Evolutionary conservation across 495 filamentous ascomycete genomes (phyloP).

Genomic region (Aspergillus bridgeri): DNA sequence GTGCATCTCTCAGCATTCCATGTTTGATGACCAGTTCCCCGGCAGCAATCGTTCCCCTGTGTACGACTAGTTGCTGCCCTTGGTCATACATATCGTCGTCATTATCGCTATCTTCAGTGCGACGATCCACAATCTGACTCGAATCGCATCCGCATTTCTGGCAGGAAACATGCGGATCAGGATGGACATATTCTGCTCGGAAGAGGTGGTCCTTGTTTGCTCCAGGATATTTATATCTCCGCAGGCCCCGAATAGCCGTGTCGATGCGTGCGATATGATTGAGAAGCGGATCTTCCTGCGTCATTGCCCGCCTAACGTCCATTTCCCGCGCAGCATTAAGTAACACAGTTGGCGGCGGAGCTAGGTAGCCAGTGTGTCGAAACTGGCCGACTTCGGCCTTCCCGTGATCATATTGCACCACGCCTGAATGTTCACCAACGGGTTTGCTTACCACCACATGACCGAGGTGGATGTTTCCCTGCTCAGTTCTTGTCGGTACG

Average conservation of each 20-base stretch:
- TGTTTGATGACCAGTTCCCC: no score
- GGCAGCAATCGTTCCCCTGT: no score
- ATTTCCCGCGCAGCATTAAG: conserved; percentile 19
- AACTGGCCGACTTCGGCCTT: conserved; percentile 22
- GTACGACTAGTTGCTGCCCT: no score
- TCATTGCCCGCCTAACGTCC: conserved; percentile 6
- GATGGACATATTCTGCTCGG: conserved; percentile 21
- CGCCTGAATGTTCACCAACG: conserved; percentile 17
- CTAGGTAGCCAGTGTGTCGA: conserved; percentile 15
- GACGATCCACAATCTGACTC: no score
- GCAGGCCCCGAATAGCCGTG: conserved; percentile 7
- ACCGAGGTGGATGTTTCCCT: conserved; percentile 30
- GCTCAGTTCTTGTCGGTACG: conserved; percentile 21
- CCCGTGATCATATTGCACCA: conserved; percentile 26
- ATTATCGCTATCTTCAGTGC: no score
- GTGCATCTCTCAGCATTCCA: neutral
- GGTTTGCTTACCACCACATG: conserved; percentile 36
- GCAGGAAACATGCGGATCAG: conserved; percentile 10
- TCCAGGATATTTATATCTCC: conserved; percentile 17
- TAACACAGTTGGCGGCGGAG: conserved; percentile 19
- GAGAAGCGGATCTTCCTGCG: conserved; percentile 11
- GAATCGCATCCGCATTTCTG: conserved; percentile 15
- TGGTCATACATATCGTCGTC: no score
- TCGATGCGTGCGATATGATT: conserved; percentile 14
- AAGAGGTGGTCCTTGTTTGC: conserved; percentile 25